Percentiles rank a stretch among this genome's conserved stretches.
Conservation (phyloP, 331 rosid species). For the Ulmus americana region DNA sequence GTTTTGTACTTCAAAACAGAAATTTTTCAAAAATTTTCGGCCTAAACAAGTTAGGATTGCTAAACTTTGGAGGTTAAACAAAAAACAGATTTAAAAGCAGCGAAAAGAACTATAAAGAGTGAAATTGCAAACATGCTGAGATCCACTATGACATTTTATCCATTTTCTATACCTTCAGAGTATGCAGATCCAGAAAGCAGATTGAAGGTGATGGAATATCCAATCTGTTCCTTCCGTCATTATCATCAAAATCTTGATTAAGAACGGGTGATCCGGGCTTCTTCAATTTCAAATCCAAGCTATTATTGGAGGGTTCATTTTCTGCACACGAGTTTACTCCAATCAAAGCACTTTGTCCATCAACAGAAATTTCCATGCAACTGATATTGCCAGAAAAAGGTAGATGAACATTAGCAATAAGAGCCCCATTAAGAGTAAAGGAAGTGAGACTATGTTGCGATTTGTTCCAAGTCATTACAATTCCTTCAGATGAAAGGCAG, state of each 20-base stretch:
- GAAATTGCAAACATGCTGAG: neutral
- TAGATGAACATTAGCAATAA: constrained; percentile 53
- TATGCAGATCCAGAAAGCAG: constrained; percentile 83
- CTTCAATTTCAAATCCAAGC: constrained; percentile 44
- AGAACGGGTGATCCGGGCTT: constrained; percentile 31
- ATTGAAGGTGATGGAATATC: constrained; percentile 63
- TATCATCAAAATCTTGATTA: constrained; percentile 36
- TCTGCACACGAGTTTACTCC: constrained; percentile 51
- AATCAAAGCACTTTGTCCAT: constrained; percentile 76
- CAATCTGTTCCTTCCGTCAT: constrained; percentile 42
- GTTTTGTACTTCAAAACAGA: neutral
- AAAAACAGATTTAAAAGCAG: neutral
- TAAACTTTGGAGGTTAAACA: neutral
- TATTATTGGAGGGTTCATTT: constrained; percentile 28
- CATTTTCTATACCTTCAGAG: constrained; percentile 60
- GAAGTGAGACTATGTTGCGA: constrained; percentile 57
- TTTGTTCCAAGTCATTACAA: constrained; percentile 76
- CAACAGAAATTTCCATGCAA: constrained; percentile 85
- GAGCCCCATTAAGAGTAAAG: constrained; percentile 73
- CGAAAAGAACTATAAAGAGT: neutral
- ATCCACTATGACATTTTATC: constrained; percentile 1
- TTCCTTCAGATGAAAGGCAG: constrained; percentile 81
- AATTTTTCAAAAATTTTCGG: neutral
- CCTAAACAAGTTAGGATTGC: neutral
- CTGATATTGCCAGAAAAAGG: constrained; percentile 51